phyloP scores from a whole-genome alignment of 176 grass and related monocot species.

The Oryza rufipogon region DNA sequence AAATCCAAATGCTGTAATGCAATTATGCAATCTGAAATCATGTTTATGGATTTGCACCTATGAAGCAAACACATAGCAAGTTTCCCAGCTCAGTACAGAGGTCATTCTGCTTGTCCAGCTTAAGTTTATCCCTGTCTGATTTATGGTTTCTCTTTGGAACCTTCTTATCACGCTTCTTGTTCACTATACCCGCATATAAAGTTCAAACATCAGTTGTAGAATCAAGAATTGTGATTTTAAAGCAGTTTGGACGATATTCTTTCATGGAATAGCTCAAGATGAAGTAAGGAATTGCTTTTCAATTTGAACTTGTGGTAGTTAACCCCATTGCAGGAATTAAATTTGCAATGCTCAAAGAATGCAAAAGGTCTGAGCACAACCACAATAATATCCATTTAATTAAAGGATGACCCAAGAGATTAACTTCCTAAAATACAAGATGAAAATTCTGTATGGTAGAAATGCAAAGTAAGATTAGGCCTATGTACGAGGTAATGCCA shows the following conservation, averaged over 20 bases:
- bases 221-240: background rate
- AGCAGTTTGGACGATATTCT: background rate
- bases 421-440: background rate
- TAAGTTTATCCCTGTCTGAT: conserved; percentile 81
- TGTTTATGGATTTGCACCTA: conserved; percentile 15
- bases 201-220: conserved; percentile 7
- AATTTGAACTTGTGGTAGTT: background rate
- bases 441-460: background rate
- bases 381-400: background rate
- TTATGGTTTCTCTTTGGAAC: conserved; percentile 84
- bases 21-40: background rate
- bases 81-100: conserved; percentile 66
- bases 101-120: conserved; percentile 73
- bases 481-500: too few relatives aligned
- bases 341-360: background rate
- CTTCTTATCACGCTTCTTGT: conserved; percentile 53
- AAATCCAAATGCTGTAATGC: background rate
- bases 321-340: background rate
- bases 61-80: conserved; percentile 45
- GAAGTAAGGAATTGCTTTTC: background rate
- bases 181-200: conserved; percentile 29
- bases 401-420: background rate
- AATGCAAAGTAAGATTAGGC: too few relatives aligned
- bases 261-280: background rate
- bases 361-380: conserved; percentile 3